Conservation (phyloP, 768 basidiomycete species). For the Mycena epipterygia region DNA sequence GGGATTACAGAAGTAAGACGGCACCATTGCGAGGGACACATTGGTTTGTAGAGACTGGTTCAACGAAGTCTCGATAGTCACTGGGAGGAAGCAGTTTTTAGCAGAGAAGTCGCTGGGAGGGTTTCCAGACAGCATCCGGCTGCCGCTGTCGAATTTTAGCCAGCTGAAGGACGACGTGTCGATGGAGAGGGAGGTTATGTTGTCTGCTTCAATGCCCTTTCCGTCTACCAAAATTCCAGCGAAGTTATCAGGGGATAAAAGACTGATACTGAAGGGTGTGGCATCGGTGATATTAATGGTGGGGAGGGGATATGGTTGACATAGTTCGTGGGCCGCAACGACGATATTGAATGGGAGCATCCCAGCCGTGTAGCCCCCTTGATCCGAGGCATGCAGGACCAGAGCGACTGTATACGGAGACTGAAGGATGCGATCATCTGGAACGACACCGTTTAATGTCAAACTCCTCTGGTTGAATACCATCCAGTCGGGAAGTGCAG, state of each 20-base stretch:
- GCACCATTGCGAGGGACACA: conserved; percentile 74
- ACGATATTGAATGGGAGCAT: conserved; percentile 74
- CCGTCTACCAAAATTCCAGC: conserved; percentile 76
- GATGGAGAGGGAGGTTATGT: conserved; percentile 70
- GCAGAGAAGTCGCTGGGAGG: conserved; percentile 61
- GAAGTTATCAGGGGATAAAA: conserved; percentile 71
- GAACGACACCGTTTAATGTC: conserved; percentile 86
- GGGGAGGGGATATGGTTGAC: conserved; percentile 60
- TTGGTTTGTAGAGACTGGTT: conserved; percentile 77
- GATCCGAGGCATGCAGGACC: conserved; percentile 77
- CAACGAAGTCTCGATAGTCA: conserved; percentile 72
- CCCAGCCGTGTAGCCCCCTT: conserved; percentile 76
- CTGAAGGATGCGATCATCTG: conserved; percentile 55
- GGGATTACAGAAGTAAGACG: conserved; percentile 78
- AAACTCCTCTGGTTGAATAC: conserved; percentile 73
- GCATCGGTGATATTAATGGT: conserved; percentile 80
- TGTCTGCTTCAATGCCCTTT: conserved; percentile 64
- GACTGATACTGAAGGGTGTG: conserved; percentile 63
- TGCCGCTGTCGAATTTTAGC: conserved; percentile 71
- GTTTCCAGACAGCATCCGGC: conserved; percentile 73
- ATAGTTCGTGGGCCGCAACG: conserved; percentile 79
- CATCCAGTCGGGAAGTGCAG: conserved; percentile 82
- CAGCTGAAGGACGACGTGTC: conserved; percentile 72
- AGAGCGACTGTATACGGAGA: conserved; percentile 64
- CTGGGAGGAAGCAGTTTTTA: conserved; percentile 60